Conservation (phyloP, 805 yeast genomes). For the Metschnikowia similis region DNA sequence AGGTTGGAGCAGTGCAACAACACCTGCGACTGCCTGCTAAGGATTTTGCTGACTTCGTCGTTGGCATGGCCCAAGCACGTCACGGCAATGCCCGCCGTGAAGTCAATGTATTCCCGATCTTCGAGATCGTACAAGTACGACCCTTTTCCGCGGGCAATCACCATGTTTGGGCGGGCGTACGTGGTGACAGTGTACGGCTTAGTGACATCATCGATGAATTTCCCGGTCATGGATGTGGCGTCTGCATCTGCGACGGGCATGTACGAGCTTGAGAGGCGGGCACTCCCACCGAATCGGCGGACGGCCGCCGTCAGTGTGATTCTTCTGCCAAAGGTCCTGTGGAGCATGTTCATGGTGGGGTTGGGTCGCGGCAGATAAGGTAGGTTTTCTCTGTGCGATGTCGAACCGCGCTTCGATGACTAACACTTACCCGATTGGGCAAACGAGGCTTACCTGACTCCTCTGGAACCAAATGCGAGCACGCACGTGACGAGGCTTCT, state of each 20-base stretch:
- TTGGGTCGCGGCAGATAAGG: not conserved
- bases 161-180: slow-evolving; percentile 72
- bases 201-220: slow-evolving; percentile 42
- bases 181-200: slow-evolving; percentile 66
- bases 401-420: slow-evolving; percentile 21
- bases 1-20: slow-evolving; percentile 83
- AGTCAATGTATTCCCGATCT: slow-evolving; percentile 76
- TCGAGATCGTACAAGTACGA: slow-evolving; percentile 78
- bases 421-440: slow-evolving; percentile 15
- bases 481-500: no score
- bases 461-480: no score
- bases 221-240: slow-evolving; percentile 30
- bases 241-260: slow-evolving; percentile 29
- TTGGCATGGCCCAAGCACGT: slow-evolving; percentile 91
- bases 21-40: slow-evolving; percentile 66
- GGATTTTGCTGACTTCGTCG: slow-evolving; percentile 64
- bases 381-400: slow-evolving; percentile 2
- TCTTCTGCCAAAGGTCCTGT: not conserved
- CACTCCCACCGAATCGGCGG: not conserved
- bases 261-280: not conserved
- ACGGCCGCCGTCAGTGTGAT: not conserved
- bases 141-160: slow-evolving; percentile 77
- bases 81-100: slow-evolving; percentile 95
- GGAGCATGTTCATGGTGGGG: not conserved
- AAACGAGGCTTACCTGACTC: not conserved